Evolutionary conservation across 345 rosid genomes (phyloP).

Genomic region (Jatropha curcas): DNA sequence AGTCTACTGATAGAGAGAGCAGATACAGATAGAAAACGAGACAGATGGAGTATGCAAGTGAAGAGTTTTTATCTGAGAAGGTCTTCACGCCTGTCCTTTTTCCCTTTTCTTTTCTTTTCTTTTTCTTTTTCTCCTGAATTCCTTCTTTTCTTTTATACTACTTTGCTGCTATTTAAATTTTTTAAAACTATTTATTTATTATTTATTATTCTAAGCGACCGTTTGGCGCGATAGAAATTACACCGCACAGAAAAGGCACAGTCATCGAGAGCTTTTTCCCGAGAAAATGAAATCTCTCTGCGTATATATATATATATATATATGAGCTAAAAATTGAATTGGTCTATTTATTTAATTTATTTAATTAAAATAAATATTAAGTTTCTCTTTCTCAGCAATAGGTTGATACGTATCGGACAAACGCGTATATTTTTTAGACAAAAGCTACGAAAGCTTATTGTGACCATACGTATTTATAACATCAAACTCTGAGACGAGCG

Average conservation of each 20-base stretch:
- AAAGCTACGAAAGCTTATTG: too few species aligned
- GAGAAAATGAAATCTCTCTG: not conserved
- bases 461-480: too few species aligned
- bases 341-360: too few species aligned
- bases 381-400: too few species aligned
- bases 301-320: too few species aligned
- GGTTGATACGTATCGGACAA: too few species aligned
- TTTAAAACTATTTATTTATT: not conserved
- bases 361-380: too few species aligned
- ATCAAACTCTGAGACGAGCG: too few species aligned
- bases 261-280: not conserved
- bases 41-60: conserved; percentile 33
- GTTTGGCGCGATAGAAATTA: conserved; percentile 24
- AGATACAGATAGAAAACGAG: conserved; percentile 9
- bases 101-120: not conserved
- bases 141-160: not conserved
- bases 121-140: not conserved
- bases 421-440: too few species aligned
- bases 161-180: not conserved
- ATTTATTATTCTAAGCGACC: conserved; percentile 13
- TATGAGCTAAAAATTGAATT: too few species aligned
- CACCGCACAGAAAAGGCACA: conserved; percentile 15
- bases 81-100: conserved; percentile 51
- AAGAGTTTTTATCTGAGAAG: conserved; percentile 48
- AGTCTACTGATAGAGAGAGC: conserved; percentile 9